These are phyloP conservation scores for Lachancea mirantina DNA, from an alignment of 805 yeast species.

Conservation along the genomic window DNA sequence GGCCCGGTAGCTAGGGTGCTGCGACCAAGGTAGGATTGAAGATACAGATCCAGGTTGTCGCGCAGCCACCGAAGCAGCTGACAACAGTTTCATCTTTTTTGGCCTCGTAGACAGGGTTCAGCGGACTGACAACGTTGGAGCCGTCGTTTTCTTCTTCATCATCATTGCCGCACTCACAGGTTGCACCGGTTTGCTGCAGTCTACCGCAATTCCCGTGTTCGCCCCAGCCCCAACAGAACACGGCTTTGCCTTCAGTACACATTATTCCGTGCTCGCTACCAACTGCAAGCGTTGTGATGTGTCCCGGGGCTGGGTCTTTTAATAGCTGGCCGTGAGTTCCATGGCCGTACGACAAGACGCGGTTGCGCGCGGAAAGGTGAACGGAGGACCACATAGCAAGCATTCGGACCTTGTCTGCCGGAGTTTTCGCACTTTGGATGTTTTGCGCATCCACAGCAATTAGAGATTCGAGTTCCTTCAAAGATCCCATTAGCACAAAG, in stretches of 20 bases:
- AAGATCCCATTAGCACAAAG: slow-evolving; percentile 10
- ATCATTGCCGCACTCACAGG: neutral
- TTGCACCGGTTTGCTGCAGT: slow-evolving; percentile 2
- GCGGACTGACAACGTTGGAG: slow-evolving; percentile 20
- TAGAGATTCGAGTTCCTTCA: too few relatives aligned
- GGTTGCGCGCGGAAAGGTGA: slow-evolving; percentile 37
- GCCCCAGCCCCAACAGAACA: slow-evolving; percentile 95
- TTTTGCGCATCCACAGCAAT: slow-evolving; percentile 16
- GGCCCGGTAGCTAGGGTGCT: too few relatives aligned
- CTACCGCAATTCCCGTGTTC: slow-evolving; percentile 94
- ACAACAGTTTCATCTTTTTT: slow-evolving; percentile 25
- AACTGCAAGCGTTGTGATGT: slow-evolving; percentile 31
- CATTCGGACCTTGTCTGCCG: slow-evolving; percentile 4
- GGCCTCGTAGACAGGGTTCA: slow-evolving; percentile 15
- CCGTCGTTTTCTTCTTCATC: slow-evolving; percentile 23
- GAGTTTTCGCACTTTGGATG: slow-evolving; percentile 13
- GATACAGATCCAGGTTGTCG: slow-evolving; percentile 53
- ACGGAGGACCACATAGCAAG: slow-evolving; percentile 72
- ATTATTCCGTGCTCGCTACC: slow-evolving; percentile 89
- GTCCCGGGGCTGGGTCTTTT: slow-evolving; percentile 12
- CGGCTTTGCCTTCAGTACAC: slow-evolving; percentile 21
- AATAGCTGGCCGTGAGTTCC: slow-evolving; percentile 66
- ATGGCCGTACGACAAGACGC: slow-evolving; percentile 58
- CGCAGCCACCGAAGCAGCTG: slow-evolving; percentile 54
- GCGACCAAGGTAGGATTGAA: slow-evolving; percentile 2